phyloP scores from a whole-genome alignment of 2,329 filamentous ascomycete species.

The Cordyceps fumosorosea region DNA sequence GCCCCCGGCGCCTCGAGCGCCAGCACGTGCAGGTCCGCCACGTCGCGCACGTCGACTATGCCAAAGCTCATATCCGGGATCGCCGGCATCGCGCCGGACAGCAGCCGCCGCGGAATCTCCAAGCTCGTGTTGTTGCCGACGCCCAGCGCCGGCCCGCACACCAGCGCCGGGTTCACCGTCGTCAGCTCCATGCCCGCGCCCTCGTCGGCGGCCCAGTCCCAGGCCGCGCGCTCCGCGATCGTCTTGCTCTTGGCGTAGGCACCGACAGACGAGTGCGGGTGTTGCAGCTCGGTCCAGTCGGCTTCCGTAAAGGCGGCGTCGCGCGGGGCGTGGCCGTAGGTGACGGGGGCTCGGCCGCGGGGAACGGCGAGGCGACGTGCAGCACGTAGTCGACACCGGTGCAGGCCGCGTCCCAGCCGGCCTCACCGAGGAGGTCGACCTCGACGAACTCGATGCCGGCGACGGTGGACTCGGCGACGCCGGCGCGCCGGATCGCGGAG shows the following conservation, averaged over 20 bases:
- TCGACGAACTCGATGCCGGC: conserved; percentile 22
- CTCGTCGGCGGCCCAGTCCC: conserved; percentile 16
- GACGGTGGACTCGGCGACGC: conserved; percentile 14
- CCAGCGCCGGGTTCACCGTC: conserved; percentile 14
- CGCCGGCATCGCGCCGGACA: conserved; percentile 20
- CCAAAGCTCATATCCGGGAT: conserved; percentile 21
- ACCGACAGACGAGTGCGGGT: neutral
- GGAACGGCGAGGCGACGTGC: conserved; percentile 30
- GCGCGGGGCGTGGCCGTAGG: conserved; percentile 5
- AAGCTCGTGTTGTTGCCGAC: conserved; percentile 12
- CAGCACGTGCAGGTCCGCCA: conserved; percentile 14
- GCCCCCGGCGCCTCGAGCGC: conserved; percentile 8
- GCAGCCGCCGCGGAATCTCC: conserved; percentile 21
- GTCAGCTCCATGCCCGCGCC: conserved; percentile 2
- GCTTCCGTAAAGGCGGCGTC: neutral
- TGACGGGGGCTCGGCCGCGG: conserved; percentile 11
- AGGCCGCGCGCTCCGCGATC: conserved; percentile 15
- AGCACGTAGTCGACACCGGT: conserved; percentile 25
- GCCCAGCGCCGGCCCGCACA: conserved; percentile 16
- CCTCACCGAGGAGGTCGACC: conserved; percentile 22
- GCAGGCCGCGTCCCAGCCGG: conserved; percentile 24
- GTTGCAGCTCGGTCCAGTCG: conserved; percentile 2
- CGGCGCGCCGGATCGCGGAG: conserved; percentile 9
- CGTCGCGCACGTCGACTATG: conserved; percentile 20
- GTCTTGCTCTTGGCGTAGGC: conserved; percentile 15